Evolutionary conservation across 306 rosid species (phyloP).

Genomic region (Parietaria judaica): DNA sequence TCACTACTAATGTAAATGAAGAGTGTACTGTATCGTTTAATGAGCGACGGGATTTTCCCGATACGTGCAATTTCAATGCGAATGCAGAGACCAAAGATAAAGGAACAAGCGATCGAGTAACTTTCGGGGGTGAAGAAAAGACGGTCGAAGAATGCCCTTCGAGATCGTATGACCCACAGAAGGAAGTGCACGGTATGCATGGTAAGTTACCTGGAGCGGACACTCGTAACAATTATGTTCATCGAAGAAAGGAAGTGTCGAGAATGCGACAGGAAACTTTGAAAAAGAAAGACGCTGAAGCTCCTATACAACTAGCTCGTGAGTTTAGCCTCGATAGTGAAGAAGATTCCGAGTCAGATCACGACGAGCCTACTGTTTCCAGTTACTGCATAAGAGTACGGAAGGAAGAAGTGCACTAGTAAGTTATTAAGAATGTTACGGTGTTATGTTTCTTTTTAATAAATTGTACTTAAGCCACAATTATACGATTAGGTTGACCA

Average conservation of each 20-base stretch:
- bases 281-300: slow-evolving; percentile 17
- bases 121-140: slow-evolving; percentile 13
- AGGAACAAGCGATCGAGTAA: slow-evolving; percentile 25
- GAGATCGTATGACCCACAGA: slow-evolving; percentile 20
- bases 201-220: slow-evolving; percentile 19
- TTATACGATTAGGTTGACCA: no score
- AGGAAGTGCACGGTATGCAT: slow-evolving; percentile 18
- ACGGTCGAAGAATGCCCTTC: slow-evolving; percentile 17
- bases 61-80: slow-evolving; percentile 5
- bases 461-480: slow-evolving; percentile 1
- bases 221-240: slow-evolving; percentile 11
- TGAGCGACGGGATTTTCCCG: slow-evolving; percentile 20
- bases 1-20: slow-evolving; percentile 24
- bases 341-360: slow-evolving; percentile 24
- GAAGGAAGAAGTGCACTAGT: slow-evolving; percentile 20
- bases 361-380: slow-evolving; percentile 20
- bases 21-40: slow-evolving; percentile 16
- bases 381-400: slow-evolving; percentile 23
- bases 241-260: slow-evolving; percentile 20
- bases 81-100: slow-evolving; percentile 19
- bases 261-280: slow-evolving; percentile 19
- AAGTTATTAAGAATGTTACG: slow-evolving; percentile 22
- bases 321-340: slow-evolving; percentile 21
- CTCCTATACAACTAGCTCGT: slow-evolving; percentile 16
- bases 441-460: slow-evolving; percentile 1